phyloP scores from a whole-genome alignment of 371 early-diverging fungal species.

The Mucor piriformis region DNA sequence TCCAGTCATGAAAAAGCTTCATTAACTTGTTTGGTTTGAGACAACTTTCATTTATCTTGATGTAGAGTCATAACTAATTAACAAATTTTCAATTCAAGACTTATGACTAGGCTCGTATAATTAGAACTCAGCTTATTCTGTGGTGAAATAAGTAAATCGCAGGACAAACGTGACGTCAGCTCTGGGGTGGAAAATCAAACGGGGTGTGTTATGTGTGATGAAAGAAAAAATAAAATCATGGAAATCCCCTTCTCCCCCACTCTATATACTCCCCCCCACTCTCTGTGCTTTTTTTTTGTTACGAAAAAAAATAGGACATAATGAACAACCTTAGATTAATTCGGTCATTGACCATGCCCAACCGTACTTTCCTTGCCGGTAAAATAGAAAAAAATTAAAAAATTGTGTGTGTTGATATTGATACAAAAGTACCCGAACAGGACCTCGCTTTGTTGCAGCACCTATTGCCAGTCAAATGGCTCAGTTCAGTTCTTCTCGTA shows the following conservation, averaged over 20 bases:
- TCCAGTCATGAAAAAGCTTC: too few relatives aligned
- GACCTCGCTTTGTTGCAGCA: constrained; percentile 41
- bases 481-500: constrained; percentile 44
- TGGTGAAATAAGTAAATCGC: too few relatives aligned
- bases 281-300: constrained; percentile 10
- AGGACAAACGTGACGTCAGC: constrained; percentile 3
- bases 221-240: neutral
- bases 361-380: constrained; percentile 12
- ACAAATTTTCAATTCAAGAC: too few relatives aligned
- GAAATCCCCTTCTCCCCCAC: neutral
- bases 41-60: too few relatives aligned
- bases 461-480: constrained; percentile 39
- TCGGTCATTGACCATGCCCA: constrained; percentile 15
- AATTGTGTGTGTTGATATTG: too few relatives aligned
- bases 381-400: neutral
- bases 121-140: too few relatives aligned
- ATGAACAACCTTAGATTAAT: constrained; percentile 29
- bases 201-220: neutral
- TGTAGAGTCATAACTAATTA: too few relatives aligned
- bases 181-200: neutral
- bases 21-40: too few relatives aligned
- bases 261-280: constrained; percentile 21
- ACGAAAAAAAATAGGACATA: constrained; percentile 4
- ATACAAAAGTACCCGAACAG: too few relatives aligned
- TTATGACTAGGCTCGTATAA: too few relatives aligned